Conservation (phyloP, 768 basidiomycete species). For the Pseudohyphozyma bogoriensis region DNA sequence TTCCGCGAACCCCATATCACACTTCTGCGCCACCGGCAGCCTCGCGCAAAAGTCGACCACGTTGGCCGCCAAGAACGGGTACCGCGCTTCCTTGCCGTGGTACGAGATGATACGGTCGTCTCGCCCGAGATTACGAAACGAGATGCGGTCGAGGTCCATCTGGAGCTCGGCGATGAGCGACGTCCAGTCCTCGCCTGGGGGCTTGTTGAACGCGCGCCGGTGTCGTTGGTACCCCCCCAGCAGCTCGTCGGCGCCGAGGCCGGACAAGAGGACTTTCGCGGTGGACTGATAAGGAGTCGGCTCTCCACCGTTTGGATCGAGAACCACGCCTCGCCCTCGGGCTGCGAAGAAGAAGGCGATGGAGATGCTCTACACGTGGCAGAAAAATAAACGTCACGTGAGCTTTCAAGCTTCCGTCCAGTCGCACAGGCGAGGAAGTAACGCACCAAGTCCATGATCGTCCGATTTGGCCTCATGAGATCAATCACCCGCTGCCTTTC, state of each 20-base stretch:
- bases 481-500: slow-evolving; percentile 58
- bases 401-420: too few species aligned
- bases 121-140: slow-evolving; percentile 77
- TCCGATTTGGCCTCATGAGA: slow-evolving; percentile 66
- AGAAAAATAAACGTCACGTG: background rate
- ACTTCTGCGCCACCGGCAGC: slow-evolving; percentile 47
- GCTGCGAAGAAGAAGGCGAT: slow-evolving; percentile 90
- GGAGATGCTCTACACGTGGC: slow-evolving; percentile 62
- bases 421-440: background rate
- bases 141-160: slow-evolving; percentile 43
- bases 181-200: background rate
- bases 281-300: slow-evolving; percentile 54
- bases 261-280: slow-evolving; percentile 76
- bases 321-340: slow-evolving; percentile 51
- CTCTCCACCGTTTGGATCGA: slow-evolving; percentile 15
- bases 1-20: slow-evolving; percentile 61
- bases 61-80: slow-evolving; percentile 52
- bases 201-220: slow-evolving; percentile 54
- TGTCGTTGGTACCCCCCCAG: slow-evolving; percentile 90
- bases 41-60: slow-evolving; percentile 23
- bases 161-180: slow-evolving; percentile 54
- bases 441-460: slow-evolving; percentile 83
- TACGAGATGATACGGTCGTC: slow-evolving; percentile 90
- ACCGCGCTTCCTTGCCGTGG: slow-evolving; percentile 82
- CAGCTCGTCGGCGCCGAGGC: slow-evolving; percentile 89